Evolutionary conservation across 441 rosid species (phyloP).

Genomic region (Hypseocharis bilobata): DNA sequence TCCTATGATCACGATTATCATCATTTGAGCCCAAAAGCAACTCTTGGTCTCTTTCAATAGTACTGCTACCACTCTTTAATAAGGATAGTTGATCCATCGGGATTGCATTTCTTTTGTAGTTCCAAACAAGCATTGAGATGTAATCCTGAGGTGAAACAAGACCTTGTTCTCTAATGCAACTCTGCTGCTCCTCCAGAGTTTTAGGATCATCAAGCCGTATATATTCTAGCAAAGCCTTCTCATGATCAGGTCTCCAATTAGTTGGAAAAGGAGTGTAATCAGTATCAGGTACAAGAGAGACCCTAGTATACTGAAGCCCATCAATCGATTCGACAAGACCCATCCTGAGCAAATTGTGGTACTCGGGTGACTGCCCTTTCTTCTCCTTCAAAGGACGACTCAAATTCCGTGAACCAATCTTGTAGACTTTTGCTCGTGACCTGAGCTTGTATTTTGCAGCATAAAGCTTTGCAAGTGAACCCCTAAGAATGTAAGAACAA

Average conservation of each 20-base stretch:
- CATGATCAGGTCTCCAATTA: conserved; percentile 85
- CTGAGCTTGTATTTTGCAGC: conserved; percentile 90
- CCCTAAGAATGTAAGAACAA: conserved; percentile 66
- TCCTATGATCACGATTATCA: conserved; percentile 27
- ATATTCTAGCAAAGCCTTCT: conserved; percentile 67
- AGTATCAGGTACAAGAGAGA: conserved; percentile 86
- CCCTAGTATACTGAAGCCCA: conserved; percentile 81
- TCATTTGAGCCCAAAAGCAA: conserved; percentile 32
- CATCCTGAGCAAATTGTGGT: conserved; percentile 74
- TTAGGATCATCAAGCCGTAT: conserved; percentile 63
- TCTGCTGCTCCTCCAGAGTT: conserved; percentile 63
- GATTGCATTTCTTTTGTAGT: conserved; percentile 77
- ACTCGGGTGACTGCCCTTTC: conserved; percentile 85
- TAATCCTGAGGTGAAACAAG: conserved; percentile 85
- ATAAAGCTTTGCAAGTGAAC: conserved; percentile 86
- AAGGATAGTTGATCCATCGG: conserved; percentile 57
- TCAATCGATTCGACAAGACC: conserved; percentile 85
- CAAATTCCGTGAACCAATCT: conserved; percentile 53
- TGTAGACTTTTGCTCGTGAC: conserved; percentile 83
- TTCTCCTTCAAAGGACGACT: conserved; percentile 80
- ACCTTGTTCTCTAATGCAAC: conserved; percentile 58
- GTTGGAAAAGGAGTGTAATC: conserved; percentile 80
- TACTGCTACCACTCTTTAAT: conserved; percentile 22
- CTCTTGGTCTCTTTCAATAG: conserved; percentile 32
- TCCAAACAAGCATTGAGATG: conserved; percentile 88